These are phyloP conservation scores for Umbelopsis sp. DNA, from an alignment of 371 early-diverging fungal species.

Conservation along the genomic window DNA sequence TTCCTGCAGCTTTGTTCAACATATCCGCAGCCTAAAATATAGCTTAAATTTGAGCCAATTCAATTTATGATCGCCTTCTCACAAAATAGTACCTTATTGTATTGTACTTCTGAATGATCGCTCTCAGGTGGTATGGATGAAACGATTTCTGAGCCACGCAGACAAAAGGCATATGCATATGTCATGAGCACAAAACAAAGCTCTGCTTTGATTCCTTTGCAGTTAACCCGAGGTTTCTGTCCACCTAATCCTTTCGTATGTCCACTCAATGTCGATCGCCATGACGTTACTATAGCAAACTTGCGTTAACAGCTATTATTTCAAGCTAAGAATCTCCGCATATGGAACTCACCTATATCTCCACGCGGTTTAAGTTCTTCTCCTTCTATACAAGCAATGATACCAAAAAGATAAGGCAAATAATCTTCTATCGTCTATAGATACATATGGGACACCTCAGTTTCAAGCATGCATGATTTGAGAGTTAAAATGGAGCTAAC, in stretches of 20 bases:
- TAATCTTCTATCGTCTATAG: conserved; percentile 64
- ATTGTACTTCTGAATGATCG: conserved; percentile 24
- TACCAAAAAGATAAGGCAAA: conserved; percentile 58
- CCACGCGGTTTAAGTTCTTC: conserved; percentile 43
- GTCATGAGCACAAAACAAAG: conserved; percentile 64
- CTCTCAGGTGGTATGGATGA: conserved; percentile 25
- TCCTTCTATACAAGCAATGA: conserved; percentile 57
- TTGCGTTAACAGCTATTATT: not conserved
- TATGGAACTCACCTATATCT: conserved; percentile 29
- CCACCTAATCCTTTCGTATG: conserved; percentile 56
- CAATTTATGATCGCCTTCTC: not conserved
- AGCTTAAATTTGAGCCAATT: not conserved
- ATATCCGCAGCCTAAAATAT: conserved; percentile 52
- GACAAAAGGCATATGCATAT: conserved; percentile 54
- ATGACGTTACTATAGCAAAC: conserved; percentile 40
- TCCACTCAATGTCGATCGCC: conserved; percentile 63
- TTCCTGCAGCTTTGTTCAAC: conserved; percentile 60
- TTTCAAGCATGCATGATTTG: not conserved
- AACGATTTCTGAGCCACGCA: conserved; percentile 39
- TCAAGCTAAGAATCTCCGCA: not conserved
- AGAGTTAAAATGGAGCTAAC: not conserved
- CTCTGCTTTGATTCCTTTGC: conserved; percentile 61
- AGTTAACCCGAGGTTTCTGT: conserved; percentile 61
- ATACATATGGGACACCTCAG: no score
- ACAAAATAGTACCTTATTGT: conserved; percentile 33